Evolutionary conservation across 179 eudicot genomes (phyloP), one percentile per base, ranked within the genome.

Genomic region (Beta corolliflora): DNA sequence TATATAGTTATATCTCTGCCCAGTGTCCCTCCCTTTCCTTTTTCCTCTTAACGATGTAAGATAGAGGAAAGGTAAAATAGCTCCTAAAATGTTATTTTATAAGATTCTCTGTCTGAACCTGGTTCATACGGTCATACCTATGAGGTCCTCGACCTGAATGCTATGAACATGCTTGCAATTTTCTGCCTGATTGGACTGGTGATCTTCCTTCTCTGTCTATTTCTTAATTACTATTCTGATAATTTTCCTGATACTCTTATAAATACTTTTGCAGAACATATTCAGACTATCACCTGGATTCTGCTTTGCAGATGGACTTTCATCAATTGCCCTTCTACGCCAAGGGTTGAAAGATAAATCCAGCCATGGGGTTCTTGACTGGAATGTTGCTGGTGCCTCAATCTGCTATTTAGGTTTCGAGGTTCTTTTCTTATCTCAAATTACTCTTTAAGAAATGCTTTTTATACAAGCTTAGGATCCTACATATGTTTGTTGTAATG

Each of bases 281-380:
- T 96, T 91, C 91, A 91, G 99, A 88, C 75, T 96, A 69, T 94
- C 98, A 44, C 99, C 99, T 50, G 98, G 98, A 83, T 96, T 96
- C 85, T 96, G 99, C 93, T 96, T 96, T 83, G 98, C 99, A 79
- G 99, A 96, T 91, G 99, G 99, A 76, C 90, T 96, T 80, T 93
- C 99, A 73, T 96, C 99, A 77, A 83, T 96, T 79, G 98, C 99
- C 81, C 97, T 96, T 86, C 66, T 94, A 80, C 90, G 98, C 54
- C 99, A 96, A 90, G 99, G 92, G 83, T 85, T 96, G 94, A 96
- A 94, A 84, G 88, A 86, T 84, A 94, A 91, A 88, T 88, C 91
- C 75, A 89, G 93, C 81, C 87, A 84, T 77, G 80, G 87, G 76
- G 85, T 90, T 83, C 85, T 96, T 80, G 97, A 91, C 89, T 96